These are phyloP conservation scores for Mucuna pruriens DNA, from an alignment of 306 rosid species.

Conservation along the genomic window DNA sequence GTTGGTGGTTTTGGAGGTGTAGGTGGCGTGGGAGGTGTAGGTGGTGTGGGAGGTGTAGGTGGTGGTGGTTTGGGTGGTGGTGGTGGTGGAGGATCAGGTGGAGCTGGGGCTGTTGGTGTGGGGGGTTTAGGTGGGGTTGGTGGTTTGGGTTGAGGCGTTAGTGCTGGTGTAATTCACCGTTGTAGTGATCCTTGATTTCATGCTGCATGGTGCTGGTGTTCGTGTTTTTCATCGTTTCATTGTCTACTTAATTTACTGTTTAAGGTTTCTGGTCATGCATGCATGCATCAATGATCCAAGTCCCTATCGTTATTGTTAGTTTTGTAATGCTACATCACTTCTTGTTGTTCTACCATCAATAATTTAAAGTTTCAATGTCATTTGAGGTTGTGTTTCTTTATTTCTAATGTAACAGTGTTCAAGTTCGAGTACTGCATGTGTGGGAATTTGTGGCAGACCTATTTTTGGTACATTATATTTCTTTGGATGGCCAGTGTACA, in stretches of 20 bases:
- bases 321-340: background rate
- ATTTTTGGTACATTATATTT: background rate
- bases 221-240: no score
- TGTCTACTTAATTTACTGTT: background rate
- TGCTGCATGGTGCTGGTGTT: constrained; percentile 19
- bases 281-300: background rate
- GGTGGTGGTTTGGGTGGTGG: background rate
- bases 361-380: background rate
- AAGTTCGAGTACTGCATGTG: background rate
- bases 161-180: background rate
- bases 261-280: background rate
- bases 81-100: background rate
- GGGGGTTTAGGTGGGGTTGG: no score
- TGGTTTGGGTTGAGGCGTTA: background rate
- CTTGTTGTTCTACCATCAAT: background rate
- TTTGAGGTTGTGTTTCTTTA: background rate
- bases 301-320: background rate
- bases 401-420: background rate
- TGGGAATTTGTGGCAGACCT: background rate
- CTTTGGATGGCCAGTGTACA: background rate
- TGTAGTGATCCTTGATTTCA: background rate
- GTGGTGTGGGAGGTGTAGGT: background rate
- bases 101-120: background rate
- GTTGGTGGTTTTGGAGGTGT: no score
- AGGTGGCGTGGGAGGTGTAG: background rate